Percentiles rank a stretch among this genome's conserved stretches.
phyloP scores from a whole-genome alignment of 306 rosid species.

The Quercus dentata region DNA sequence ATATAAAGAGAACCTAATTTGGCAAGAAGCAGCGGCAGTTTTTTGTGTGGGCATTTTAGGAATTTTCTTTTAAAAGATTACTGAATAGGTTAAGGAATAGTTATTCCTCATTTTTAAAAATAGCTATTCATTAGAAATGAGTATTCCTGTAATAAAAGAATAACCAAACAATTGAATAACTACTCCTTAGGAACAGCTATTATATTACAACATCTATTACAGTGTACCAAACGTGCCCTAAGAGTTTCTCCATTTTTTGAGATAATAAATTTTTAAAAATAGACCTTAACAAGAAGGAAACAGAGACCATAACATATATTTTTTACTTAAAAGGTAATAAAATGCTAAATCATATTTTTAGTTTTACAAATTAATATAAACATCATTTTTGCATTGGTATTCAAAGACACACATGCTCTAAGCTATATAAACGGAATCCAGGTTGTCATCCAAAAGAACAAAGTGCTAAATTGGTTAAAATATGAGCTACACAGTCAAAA shows the following conservation, averaged over 20 bases:
- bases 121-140: no score
- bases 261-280: background rate
- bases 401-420: background rate
- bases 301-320: background rate
- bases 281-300: background rate
- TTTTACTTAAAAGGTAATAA: background rate
- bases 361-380: background rate
- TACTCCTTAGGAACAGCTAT: no score
- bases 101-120: no score
- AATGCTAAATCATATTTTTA: background rate
- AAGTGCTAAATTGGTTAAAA: background rate
- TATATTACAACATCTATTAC: no score
- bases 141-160: no score
- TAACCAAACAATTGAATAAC: no score
- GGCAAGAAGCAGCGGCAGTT: no score
- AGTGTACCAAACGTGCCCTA: no score
- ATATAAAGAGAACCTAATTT: no score
- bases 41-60: no score
- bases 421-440: background rate
- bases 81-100: no score
- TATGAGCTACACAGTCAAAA: background rate
- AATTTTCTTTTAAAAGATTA: no score
- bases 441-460: background rate
- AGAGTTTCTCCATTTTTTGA: background rate
- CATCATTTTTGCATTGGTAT: background rate